These are phyloP conservation scores for Nakazawaea sp. DNA, from an alignment of 805 yeast species.

Conservation along the genomic window DNA sequence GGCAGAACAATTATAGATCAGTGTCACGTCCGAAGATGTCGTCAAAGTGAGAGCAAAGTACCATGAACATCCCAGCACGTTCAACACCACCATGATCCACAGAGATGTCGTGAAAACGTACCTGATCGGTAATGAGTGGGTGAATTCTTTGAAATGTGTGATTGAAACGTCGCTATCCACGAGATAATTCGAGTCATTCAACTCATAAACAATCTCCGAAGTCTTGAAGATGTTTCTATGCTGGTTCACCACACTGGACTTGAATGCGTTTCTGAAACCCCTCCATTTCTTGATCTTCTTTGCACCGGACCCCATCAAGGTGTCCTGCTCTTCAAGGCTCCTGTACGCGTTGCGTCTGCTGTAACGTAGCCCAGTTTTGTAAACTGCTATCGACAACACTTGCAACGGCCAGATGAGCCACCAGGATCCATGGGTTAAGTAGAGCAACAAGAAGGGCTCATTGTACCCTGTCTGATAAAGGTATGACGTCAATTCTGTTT, in stretches of 20 bases:
- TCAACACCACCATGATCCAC: conserved; percentile 49
- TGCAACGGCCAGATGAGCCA: conserved; percentile 68
- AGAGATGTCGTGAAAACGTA: conserved; percentile 39
- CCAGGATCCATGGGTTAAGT: conserved; percentile 77
- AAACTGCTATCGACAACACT: conserved; percentile 38
- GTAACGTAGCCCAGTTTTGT: conserved; percentile 31
- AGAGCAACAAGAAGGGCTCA: conserved; percentile 64
- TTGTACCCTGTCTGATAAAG: conserved; percentile 53
- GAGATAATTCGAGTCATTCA: conserved; percentile 22
- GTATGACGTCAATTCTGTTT: conserved; percentile 74
- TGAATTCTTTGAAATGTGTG: conserved; percentile 26
- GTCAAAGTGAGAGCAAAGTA: conserved; percentile 76
- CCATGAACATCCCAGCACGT: conserved; percentile 80
- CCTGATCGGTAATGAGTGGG: conserved; percentile 36
- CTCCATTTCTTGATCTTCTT: conserved; percentile 18
- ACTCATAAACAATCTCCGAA: conserved; percentile 24
- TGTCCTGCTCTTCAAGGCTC: not conserved
- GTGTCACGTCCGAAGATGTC: conserved; percentile 81
- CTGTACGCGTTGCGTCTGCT: not conserved
- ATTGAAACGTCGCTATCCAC: conserved; percentile 24
- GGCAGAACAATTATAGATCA: conserved; percentile 86
- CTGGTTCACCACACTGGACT: conserved; percentile 33
- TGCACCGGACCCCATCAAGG: too few species aligned
- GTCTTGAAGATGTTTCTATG: conserved; percentile 34
- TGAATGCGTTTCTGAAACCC: conserved; percentile 23